Evolutionary conservation across 257 asterid species (phyloP).

Genomic region (Penstemon barbatus): DNA sequence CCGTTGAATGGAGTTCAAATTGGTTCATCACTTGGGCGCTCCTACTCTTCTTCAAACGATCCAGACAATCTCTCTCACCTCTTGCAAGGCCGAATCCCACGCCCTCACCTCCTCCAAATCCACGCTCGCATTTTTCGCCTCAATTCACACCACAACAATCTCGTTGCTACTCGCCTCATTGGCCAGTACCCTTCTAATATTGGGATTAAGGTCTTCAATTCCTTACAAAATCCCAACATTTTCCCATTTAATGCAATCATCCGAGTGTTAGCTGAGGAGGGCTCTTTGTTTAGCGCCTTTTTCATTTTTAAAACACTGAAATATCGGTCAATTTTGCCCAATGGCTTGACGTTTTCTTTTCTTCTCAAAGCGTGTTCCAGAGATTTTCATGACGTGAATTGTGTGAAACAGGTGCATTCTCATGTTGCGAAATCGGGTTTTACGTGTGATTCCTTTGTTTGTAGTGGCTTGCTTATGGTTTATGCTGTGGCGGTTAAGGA

Average conservation of each 20-base stretch:
- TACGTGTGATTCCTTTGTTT: conserved; percentile 40
- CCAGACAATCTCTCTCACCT: conserved; percentile 38
- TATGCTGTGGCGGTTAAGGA: conserved; percentile 50
- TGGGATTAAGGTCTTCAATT: conserved; percentile 51
- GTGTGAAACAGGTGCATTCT: conserved; percentile 48
- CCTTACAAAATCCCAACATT: conserved; percentile 45
- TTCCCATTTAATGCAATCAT: conserved; percentile 76
- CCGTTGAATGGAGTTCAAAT: background rate
- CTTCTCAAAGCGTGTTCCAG: conserved; percentile 58
- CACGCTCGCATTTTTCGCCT: conserved; percentile 59
- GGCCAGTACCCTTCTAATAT: conserved; percentile 59
- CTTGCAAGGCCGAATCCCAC: conserved; percentile 58
- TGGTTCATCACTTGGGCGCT: background rate
- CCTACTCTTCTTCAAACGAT: background rate
- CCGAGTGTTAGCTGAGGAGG: conserved; percentile 68
- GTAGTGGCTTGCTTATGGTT: conserved; percentile 60
- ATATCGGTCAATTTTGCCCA: conserved; percentile 38
- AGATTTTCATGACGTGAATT: conserved; percentile 28
- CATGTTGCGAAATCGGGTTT: conserved; percentile 54
- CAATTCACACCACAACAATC: conserved; percentile 61
- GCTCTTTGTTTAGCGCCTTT: conserved; percentile 39
- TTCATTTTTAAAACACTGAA: conserved; percentile 39
- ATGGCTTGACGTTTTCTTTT: conserved; percentile 68
- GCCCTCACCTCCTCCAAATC: conserved; percentile 62
- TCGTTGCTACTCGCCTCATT: conserved; percentile 74